Evolutionary conservation across 768 basidiomycete species (phyloP).

Genomic region (Suillus americanus): DNA sequence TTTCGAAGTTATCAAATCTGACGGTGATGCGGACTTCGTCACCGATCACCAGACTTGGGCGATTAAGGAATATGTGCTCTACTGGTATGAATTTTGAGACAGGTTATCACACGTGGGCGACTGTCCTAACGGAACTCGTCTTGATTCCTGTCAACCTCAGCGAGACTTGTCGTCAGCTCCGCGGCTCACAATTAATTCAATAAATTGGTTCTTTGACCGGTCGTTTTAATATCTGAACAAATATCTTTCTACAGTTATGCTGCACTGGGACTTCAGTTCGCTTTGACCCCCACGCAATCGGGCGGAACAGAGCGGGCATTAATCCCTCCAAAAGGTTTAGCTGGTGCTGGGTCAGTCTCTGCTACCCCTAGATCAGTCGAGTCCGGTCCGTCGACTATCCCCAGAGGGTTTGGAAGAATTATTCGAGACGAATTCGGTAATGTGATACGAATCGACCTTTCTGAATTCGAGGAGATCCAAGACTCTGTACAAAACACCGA

Average conservation of each 20-base stretch:
- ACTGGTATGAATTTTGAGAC: background rate
- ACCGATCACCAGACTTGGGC: background rate
- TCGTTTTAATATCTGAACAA: background rate
- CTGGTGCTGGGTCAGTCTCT: background rate
- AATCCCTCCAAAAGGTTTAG: background rate
- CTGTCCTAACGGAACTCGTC: background rate
- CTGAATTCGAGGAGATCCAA: constrained; percentile 43
- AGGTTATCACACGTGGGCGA: too few relatives aligned
- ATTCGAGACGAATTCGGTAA: constrained; percentile 78
- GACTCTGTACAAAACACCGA: background rate
- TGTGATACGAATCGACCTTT: constrained; percentile 66
- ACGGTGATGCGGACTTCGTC: background rate
- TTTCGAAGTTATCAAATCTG: background rate
- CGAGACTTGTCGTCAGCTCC: background rate
- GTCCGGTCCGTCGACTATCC: constrained; percentile 33
- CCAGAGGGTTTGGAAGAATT: constrained; percentile 77
- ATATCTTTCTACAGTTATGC: constrained; percentile 54
- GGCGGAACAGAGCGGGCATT: constrained; percentile 61
- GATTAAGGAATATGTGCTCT: background rate
- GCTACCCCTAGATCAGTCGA: background rate
- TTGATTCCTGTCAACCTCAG: background rate
- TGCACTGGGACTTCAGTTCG: constrained; percentile 69
- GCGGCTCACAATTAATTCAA: constrained; percentile 3
- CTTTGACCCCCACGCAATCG: constrained; percentile 63
- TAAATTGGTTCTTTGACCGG: constrained; percentile 6